phyloP scores from a whole-genome alignment of 176 grass and related monocot genomes.

The Raddia distichophylla region DNA sequence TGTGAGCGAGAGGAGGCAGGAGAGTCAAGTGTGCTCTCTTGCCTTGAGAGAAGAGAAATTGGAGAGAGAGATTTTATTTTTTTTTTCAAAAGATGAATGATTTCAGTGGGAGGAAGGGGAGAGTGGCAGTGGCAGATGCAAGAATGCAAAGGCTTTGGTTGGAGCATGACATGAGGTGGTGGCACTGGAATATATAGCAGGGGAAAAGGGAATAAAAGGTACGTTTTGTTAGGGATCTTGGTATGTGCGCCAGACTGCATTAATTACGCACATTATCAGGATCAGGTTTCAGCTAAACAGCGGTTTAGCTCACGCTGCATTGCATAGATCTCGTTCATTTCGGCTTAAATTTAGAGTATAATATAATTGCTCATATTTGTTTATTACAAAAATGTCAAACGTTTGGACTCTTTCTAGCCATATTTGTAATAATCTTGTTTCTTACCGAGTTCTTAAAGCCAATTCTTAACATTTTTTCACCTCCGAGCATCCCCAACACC shows the following conservation, averaged over 20 bases:
- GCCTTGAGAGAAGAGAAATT: conserved; percentile 53
- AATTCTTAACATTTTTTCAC: too few species aligned
- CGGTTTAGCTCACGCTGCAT: too few species aligned
- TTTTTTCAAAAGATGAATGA: conserved; percentile 49
- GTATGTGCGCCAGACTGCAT: conserved; percentile 31
- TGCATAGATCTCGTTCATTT: too few species aligned
- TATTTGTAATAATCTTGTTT: too few species aligned
- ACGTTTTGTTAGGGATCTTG: conserved; percentile 51
- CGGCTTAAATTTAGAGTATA: too few species aligned
- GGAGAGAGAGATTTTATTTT: neutral
- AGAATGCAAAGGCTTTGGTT: conserved; percentile 20
- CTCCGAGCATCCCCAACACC: too few species aligned
- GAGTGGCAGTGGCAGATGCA: conserved; percentile 49
- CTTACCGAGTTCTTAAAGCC: too few species aligned
- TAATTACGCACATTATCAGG: conserved; percentile 21
- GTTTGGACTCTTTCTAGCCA: too few species aligned
- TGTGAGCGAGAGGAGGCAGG: conserved; percentile 8
- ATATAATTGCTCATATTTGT: too few species aligned
- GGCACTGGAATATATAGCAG: conserved; percentile 43
- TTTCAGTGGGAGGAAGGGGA: conserved; percentile 38
- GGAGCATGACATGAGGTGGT: conserved; percentile 3
- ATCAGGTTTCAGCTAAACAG: neutral
- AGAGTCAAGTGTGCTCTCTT: conserved; percentile 67
- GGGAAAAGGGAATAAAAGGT: conserved; percentile 50
- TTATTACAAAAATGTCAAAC: too few species aligned